Evolutionary conservation across 805 yeast genomes (phyloP).

Genomic region (Candida schatavii): DNA sequence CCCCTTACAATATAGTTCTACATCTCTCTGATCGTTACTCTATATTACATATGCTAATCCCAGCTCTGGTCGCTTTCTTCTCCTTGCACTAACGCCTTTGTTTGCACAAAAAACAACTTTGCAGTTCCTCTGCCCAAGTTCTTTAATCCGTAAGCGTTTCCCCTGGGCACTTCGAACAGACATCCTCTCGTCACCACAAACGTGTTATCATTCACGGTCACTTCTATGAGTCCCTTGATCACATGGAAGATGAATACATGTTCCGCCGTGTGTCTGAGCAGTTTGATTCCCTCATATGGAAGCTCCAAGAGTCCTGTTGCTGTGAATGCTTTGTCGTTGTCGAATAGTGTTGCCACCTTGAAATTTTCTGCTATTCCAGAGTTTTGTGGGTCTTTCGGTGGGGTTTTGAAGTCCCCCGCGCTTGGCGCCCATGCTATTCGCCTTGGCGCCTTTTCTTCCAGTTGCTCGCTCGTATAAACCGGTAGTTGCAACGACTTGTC

Average conservation of each 20-base stretch:
- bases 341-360: slow-evolving; percentile 62
- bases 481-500: slow-evolving; percentile 40
- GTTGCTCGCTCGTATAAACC: slow-evolving; percentile 52
- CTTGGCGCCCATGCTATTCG: slow-evolving; percentile 67
- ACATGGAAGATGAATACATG: slow-evolving; percentile 76
- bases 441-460: slow-evolving; percentile 41
- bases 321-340: slow-evolving; percentile 56
- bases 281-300: slow-evolving; percentile 60
- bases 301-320: slow-evolving; percentile 74
- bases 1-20: too few species aligned
- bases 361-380: slow-evolving; percentile 41
- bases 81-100: slow-evolving; percentile 25
- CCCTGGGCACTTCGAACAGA: slow-evolving; percentile 78
- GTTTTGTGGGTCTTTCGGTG: slow-evolving; percentile 38
- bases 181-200: slow-evolving; percentile 72
- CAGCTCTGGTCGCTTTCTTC: slow-evolving; percentile 7
- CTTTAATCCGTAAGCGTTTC: slow-evolving; percentile 65
- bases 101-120: slow-evolving; percentile 73
- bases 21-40: too few species aligned
- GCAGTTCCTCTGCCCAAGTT: slow-evolving; percentile 60
- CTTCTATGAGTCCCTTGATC: slow-evolving; percentile 66
- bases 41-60: too few species aligned
- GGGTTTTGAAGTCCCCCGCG: slow-evolving; percentile 41
- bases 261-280: slow-evolving; percentile 58
- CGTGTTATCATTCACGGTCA: slow-evolving; percentile 53